Conservation (phyloP, 2,329 filamentous ascomycete species). For the Venturia oleaginea region DNA sequence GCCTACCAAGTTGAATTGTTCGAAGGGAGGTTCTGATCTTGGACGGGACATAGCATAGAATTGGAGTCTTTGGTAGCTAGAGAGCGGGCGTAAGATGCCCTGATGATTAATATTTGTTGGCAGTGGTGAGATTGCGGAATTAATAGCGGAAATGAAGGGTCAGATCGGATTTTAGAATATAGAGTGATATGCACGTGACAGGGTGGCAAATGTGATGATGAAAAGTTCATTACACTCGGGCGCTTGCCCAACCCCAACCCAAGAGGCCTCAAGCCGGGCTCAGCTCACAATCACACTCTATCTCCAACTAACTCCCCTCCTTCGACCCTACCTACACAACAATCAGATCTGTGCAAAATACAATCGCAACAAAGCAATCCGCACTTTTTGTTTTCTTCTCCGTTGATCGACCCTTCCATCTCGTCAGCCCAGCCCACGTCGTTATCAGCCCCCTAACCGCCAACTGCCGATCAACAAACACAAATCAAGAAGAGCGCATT, state of each 20-base stretch:
- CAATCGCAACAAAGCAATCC: neutral
- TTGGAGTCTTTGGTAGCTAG: too few relatives aligned
- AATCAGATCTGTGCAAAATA: neutral
- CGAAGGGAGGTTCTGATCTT: neutral
- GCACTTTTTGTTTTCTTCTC: neutral
- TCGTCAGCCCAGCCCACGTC: neutral
- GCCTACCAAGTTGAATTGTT: neutral
- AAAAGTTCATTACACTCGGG: too few relatives aligned
- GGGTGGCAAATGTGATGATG: neutral
- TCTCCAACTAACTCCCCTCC: neutral
- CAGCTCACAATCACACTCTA: too few relatives aligned
- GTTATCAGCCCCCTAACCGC: conserved; percentile 6
- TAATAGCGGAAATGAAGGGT: neutral
- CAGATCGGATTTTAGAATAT: neutral
- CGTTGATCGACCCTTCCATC: neutral
- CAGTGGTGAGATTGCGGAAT: too few relatives aligned
- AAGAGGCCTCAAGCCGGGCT: too few relatives aligned
- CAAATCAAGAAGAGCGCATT: neutral
- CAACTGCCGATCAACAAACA: neutral
- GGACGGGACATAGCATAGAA: neutral
- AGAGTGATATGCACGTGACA: neutral
- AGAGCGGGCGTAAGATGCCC: too few relatives aligned
- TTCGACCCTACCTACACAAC: neutral
- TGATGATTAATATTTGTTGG: neutral
- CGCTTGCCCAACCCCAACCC: too few relatives aligned